Conservation (phyloP, 2,329 filamentous ascomycete genomes). For the Penicillium capsulatum region DNA sequence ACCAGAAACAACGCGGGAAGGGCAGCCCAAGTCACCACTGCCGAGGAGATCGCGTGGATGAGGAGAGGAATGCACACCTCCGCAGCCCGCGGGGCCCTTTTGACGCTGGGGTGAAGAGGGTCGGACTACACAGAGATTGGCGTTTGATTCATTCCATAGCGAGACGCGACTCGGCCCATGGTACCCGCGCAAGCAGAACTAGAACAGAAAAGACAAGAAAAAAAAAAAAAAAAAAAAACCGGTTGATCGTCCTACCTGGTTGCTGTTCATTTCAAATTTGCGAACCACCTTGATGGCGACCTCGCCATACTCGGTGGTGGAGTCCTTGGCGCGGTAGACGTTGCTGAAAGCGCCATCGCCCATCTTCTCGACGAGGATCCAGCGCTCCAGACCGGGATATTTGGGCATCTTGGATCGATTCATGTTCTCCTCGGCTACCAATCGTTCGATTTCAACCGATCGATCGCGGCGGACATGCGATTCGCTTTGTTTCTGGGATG, state of each 20-base stretch:
- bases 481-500: constrained; percentile 60
- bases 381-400: constrained; percentile 81
- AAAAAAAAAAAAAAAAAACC: constrained; percentile 29
- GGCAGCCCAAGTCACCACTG: constrained; percentile 2
- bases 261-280: constrained; percentile 98
- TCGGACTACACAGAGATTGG: constrained; percentile 70
- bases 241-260: constrained; percentile 69
- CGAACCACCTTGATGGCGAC: constrained; percentile 98
- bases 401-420: constrained; percentile 78
- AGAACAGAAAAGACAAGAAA: constrained; percentile 32
- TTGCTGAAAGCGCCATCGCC: constrained; percentile 98
- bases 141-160: constrained; percentile 32
- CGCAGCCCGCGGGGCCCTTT: constrained; percentile 89
- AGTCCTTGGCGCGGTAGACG: constrained; percentile 85
- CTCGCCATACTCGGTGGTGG: constrained; percentile 65
- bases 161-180: not conserved
- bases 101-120: constrained; percentile 91
- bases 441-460: constrained; percentile 68
- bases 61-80: constrained; percentile 70
- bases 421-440: constrained; percentile 88
- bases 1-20: not conserved
- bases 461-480: constrained; percentile 54
- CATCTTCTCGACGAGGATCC: constrained; percentile 91
- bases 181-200: constrained; percentile 23
- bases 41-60: constrained; percentile 30